Evolutionary conservation across 805 yeast genomes (phyloP).

Genomic region (Starmera amethionina): DNA sequence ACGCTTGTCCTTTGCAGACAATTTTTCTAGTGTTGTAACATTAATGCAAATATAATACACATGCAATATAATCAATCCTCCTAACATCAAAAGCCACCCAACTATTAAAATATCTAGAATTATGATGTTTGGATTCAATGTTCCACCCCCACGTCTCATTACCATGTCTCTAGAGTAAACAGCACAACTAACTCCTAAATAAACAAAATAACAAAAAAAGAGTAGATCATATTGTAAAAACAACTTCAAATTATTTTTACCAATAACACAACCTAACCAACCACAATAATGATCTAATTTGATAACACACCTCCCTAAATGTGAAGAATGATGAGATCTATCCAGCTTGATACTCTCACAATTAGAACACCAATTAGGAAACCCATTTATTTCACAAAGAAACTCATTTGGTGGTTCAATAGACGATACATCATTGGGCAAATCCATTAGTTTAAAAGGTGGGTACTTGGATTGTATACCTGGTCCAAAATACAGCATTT

Average conservation of each 20-base stretch:
- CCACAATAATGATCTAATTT: conserved; percentile 79
- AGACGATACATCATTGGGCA: conserved; percentile 17
- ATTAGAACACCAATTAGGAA: conserved; percentile 63
- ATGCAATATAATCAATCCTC: conserved; percentile 33
- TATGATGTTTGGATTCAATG: conserved; percentile 37
- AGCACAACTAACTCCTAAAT: conserved; percentile 28
- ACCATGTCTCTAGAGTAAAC: conserved; percentile 20
- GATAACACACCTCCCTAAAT: conserved; percentile 48
- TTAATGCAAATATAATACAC: conserved; percentile 35
- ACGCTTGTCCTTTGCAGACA: conserved; percentile 26
- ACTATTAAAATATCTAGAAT: conserved; percentile 35
- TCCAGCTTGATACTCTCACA: conserved; percentile 59
- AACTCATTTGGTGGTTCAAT: conserved; percentile 48
- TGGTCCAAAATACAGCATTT: conserved; percentile 43
- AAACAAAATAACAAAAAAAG: conserved; percentile 27
- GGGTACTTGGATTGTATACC: conserved; percentile 38
- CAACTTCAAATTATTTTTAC: conserved; percentile 49
- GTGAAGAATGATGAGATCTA: conserved; percentile 62
- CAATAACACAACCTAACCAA: conserved; percentile 69
- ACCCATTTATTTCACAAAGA: conserved; percentile 62
- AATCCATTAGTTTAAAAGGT: conserved; percentile 19
- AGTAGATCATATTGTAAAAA: conserved; percentile 45
- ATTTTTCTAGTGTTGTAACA: conserved; percentile 51
- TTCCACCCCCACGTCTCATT: conserved; percentile 13
- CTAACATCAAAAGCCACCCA: conserved; percentile 35